Evolutionary conservation across 495 filamentous ascomycete genomes (phyloP), one percentile per base, ranked within the genome.

Genomic region (Chlorociboria aeruginascens): DNA sequence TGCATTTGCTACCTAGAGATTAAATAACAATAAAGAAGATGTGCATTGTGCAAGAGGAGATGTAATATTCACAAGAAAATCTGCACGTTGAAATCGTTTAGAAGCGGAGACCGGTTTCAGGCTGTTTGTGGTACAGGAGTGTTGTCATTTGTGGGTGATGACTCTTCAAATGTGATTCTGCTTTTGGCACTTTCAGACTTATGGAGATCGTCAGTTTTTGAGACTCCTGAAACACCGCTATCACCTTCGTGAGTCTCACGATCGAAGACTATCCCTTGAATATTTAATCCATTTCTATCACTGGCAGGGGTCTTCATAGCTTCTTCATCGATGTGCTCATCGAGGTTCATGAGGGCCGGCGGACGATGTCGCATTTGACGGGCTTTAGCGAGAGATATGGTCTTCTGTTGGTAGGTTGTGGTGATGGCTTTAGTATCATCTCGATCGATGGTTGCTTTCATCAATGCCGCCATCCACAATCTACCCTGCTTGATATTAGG

Each of bases 391-490:
- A 53, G 77, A 76, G 37, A 67, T 53, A 81, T 81, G 69, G 59
- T 78, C 74, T 43, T 76, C 62, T 39, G 88, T 57, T 90, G 86
- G 67, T 95, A 97, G n/a, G 88, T 92, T 0, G 83, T 88, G 32
- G 83, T 85, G 45, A 93, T 79, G 1, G 77, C 72, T 49, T 81
- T 72, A 7, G 76, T 72, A 54, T 90, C 79, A 56, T 99, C 92
- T 48, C 89, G 82, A 54, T 97, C 93, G 54, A 99, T 99, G 6
- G 93, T 99, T 3, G 93, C 93, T 66, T 97, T 99, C 87, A 97
- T 93, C 50, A 99, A 69, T 9, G 93, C 93, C 3, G 87, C 93
- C 93, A 99, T 99, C 93, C 93, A 99, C 35, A 89, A 66, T 13
- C 93, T 80, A 12, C 92, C 93, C 54, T 92, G 79, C 47, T 85